phyloP scores from a whole-genome alignment of 352 stramenopile genomes.

The Phytophthora hybrid region DNA sequence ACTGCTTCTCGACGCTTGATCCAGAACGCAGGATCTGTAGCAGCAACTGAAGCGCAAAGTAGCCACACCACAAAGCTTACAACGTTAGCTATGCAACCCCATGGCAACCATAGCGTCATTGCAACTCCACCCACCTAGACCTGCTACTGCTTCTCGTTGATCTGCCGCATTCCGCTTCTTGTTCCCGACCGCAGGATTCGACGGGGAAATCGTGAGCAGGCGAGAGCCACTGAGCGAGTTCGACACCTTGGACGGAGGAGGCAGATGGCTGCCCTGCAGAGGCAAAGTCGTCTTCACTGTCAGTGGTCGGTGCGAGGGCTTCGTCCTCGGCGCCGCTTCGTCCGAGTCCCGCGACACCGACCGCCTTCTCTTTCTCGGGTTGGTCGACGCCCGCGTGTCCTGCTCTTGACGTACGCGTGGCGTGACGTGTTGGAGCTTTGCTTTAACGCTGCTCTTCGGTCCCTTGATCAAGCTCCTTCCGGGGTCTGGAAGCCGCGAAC shows the following conservation, averaged over 20 bases:
- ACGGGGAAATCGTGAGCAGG: conserved; percentile 21
- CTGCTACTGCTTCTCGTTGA: conserved; percentile 4
- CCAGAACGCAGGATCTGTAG: conserved; percentile 49
- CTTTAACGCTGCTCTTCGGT: conserved; percentile 9
- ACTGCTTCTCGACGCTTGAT: conserved; percentile 44
- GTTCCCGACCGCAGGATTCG: conserved; percentile 9
- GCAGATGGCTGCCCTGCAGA: conserved; percentile 30
- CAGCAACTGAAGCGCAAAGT: conserved; percentile 5
- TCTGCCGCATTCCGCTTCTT: conserved; percentile 17
- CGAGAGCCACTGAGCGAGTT: conserved; percentile 15
- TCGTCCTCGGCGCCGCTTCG: conserved; percentile 11
- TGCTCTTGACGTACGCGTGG: conserved; percentile 8
- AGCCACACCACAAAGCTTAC: not conserved
- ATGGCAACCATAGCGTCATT: not conserved
- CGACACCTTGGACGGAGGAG: conserved; percentile 34
- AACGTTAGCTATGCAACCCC: conserved; percentile 6
- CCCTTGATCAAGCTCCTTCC: conserved; percentile 17
- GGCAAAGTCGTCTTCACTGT: conserved; percentile 19
- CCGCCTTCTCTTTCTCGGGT: conserved; percentile 27
- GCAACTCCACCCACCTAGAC: conserved; percentile 21
- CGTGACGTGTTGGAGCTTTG: conserved; percentile 1
- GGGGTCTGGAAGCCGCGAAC: conserved; percentile 32
- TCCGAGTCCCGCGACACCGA: conserved; percentile 28
- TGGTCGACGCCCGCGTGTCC: not conserved
- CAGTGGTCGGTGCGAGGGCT: conserved; percentile 13